A percentile compares a stretch with the other conserved stretches of the same genome.
phyloP scores from a whole-genome alignment of 176 grass and related monocot genomes.

The Musa itinerans region DNA sequence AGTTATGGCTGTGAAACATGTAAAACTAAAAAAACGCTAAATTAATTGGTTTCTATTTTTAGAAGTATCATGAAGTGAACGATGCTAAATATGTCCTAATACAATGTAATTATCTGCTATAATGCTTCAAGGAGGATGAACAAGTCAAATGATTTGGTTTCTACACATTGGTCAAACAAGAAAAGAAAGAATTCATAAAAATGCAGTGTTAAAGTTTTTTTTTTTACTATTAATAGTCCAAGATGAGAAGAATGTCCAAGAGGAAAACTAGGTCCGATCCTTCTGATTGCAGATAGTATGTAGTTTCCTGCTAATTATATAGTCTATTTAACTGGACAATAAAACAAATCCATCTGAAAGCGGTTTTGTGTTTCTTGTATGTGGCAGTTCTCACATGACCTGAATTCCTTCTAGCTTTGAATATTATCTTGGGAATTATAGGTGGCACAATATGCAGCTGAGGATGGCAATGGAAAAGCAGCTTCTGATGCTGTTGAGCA shows the following conservation, averaged over 20 bases:
- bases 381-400: not conserved
- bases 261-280: not conserved
- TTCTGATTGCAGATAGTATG: not conserved
- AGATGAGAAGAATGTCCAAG: not conserved
- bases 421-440: constrained; percentile 31
- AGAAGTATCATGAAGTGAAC: not conserved
- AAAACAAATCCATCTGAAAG: not conserved
- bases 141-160: not conserved
- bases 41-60: not conserved
- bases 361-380: not conserved
- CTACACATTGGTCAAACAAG: no score
- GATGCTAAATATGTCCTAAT: not conserved
- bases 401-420: constrained; percentile 11
- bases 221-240: not conserved
- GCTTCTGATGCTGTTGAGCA: constrained; percentile 79
- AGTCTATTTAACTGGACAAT: not conserved
- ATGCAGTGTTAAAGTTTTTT: not conserved
- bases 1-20: not conserved
- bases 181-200: not conserved
- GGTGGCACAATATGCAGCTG: constrained; percentile 88
- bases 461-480: constrained; percentile 65
- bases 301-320: not conserved
- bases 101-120: not conserved
- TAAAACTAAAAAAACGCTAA: not conserved
- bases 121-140: not conserved